These are phyloP conservation scores for Jimgerdemannia flammicorona DNA, from an alignment of 192 early-diverging fungal genomes.

Conservation along the genomic window DNA sequence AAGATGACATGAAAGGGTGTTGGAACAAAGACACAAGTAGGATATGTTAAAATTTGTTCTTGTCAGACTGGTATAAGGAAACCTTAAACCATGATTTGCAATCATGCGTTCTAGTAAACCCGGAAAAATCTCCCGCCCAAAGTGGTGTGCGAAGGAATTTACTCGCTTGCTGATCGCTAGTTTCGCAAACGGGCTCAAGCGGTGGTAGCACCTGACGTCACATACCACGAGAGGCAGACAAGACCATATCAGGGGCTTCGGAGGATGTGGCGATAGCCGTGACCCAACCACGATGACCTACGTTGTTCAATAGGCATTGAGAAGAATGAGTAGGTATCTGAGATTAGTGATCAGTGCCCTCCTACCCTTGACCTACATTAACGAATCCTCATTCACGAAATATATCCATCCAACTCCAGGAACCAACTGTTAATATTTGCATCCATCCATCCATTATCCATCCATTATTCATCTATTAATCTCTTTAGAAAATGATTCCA, in stretches of 20 bases:
- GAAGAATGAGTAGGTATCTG: not conserved
- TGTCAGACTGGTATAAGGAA: too few relatives aligned
- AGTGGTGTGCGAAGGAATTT: too few relatives aligned
- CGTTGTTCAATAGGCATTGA: not conserved
- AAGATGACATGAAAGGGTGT: conserved; percentile 9
- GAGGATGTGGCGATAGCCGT: conserved; percentile 97
- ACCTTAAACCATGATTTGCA: too few relatives aligned
- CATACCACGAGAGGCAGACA: conserved; percentile 94
- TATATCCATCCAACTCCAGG: not conserved
- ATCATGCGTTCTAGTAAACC: too few relatives aligned
- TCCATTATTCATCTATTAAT: not conserved
- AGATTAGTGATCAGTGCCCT: not conserved
- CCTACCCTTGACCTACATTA: too few relatives aligned
- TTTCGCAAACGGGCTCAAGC: not conserved
- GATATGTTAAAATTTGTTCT: too few relatives aligned
- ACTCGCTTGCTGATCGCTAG: not conserved
- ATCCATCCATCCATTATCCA: not conserved
- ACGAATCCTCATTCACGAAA: not conserved
- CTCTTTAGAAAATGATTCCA: not conserved
- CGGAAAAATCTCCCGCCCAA: too few relatives aligned
- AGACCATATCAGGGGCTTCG: conserved; percentile 94
- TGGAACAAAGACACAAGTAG: not conserved
- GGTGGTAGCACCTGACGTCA: conserved; percentile 6
- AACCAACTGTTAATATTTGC: not conserved
- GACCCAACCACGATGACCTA: conserved; percentile 86